phyloP scores from a whole-genome alignment of 164 flowering plant species.

The Liquidambar formosana region DNA sequence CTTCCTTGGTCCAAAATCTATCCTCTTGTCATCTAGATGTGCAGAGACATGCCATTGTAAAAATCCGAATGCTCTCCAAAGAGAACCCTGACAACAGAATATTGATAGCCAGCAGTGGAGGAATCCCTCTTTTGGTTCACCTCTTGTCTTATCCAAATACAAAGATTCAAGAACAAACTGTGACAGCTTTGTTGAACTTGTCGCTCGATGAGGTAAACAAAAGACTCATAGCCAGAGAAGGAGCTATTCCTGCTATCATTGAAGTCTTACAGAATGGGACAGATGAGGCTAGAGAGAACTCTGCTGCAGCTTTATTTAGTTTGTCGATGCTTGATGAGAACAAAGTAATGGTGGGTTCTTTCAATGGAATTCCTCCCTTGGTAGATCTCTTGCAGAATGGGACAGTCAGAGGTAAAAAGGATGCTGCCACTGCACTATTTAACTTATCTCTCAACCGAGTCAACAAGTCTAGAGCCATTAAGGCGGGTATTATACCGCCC shows the following conservation, averaged over 20 bases:
- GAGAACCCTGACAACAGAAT: conserved; percentile 71
- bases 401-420: conserved; percentile 74
- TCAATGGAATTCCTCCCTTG: conserved; percentile 71
- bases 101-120: conserved; percentile 60
- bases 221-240: conserved; percentile 52
- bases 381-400: conserved; percentile 61
- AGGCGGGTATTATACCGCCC: conserved; percentile 63
- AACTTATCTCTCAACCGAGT: conserved; percentile 60
- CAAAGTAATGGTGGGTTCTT: conserved; percentile 50
- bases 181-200: conserved; percentile 74
- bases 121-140: conserved; percentile 56
- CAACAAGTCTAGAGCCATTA: conserved; percentile 63
- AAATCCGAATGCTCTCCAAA: conserved; percentile 75
- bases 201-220: conserved; percentile 80
- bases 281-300: conserved; percentile 67
- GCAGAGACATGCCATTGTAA: conserved; percentile 48
- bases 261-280: conserved; percentile 62
- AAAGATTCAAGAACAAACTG: conserved; percentile 70
- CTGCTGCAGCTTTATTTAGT: conserved; percentile 88
- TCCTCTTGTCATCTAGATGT: conserved; percentile 49
- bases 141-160: conserved; percentile 68
- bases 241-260: conserved; percentile 69
- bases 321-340: conserved; percentile 79
- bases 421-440: conserved; percentile 83
- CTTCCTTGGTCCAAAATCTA: conserved; percentile 45